Conservation (phyloP, 179 eudicot genomes). For the Silene noctiflora region DNA sequence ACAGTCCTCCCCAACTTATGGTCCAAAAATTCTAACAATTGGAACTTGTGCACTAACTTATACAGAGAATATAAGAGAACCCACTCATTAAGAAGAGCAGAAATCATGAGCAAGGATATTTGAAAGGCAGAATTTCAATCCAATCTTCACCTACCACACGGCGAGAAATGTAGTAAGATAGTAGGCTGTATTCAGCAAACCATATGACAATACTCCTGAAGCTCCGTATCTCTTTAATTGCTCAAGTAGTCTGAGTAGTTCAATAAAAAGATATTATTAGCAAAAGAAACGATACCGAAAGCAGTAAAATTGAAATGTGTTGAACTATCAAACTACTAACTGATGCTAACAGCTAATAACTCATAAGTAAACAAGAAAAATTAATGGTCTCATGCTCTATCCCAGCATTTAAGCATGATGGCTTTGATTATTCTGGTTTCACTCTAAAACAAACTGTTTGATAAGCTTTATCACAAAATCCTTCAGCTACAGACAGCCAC, state of each 20-base stretch:
- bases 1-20: not conserved
- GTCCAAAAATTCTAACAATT: not conserved
- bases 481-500: not conserved
- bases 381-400: not conserved
- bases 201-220: constrained; percentile 82
- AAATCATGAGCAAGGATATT: constrained; percentile 2
- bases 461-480: constrained; percentile 1
- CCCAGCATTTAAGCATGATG: not conserved
- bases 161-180: constrained; percentile 70
- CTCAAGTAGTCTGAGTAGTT: constrained; percentile 46
- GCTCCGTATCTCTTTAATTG: constrained; percentile 69
- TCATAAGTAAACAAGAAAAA: not conserved
- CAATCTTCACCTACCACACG: constrained; percentile 59
- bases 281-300: not conserved
- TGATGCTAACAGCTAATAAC: not conserved
- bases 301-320: not conserved
- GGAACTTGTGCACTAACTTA: not conserved
- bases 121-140: not conserved
- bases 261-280: constrained; percentile 16
- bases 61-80: too few relatives aligned
- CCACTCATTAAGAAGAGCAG: not conserved
- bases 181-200: constrained; percentile 77
- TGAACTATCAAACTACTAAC: too few relatives aligned
- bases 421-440: not conserved
- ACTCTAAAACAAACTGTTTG: not conserved